These are phyloP conservation scores for Teunomyces cretensis DNA, from an alignment of 805 yeast genomes.

Conservation along the genomic window DNA sequence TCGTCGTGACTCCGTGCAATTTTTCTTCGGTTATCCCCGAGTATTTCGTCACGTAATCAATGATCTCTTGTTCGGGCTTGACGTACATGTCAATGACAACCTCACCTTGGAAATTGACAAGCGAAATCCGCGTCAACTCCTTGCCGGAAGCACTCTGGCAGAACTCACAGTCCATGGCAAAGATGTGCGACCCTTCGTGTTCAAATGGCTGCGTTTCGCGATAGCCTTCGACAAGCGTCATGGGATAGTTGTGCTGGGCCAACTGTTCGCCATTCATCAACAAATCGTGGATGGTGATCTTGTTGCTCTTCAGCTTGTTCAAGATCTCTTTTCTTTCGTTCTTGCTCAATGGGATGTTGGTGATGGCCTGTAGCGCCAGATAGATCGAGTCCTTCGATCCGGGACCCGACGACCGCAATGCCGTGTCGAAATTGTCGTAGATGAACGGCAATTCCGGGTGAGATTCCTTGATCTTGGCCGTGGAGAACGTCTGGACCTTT, in stretches of 20 bases:
- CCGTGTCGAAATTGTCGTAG: constrained; percentile 35
- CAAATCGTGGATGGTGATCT: constrained; percentile 53
- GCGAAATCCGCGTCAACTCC: constrained; percentile 74
- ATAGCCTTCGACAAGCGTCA: constrained; percentile 45
- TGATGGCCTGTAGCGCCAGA: constrained; percentile 55
- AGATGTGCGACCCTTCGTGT: constrained; percentile 61
- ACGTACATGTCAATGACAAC: constrained; percentile 73
- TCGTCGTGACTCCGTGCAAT: constrained; percentile 60
- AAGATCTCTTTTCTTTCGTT: constrained; percentile 49
- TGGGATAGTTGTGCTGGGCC: constrained; percentile 54
- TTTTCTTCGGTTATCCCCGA: constrained; percentile 84
- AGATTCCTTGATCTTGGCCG: background rate
- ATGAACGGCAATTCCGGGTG: constrained; percentile 30
- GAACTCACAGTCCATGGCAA: constrained; percentile 94
- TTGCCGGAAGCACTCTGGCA: constrained; percentile 62
- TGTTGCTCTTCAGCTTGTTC: constrained; percentile 29
- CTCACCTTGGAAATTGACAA: constrained; percentile 62
- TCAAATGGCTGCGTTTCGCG: constrained; percentile 52
- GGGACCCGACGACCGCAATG: constrained; percentile 58
- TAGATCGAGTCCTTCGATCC: constrained; percentile 60
- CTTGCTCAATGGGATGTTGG: constrained; percentile 56
- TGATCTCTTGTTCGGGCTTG: constrained; percentile 70
- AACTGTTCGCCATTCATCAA: constrained; percentile 51
- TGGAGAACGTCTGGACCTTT: background rate
- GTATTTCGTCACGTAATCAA: constrained; percentile 77